A percentile compares a stretch with the other conserved stretches of the same genome.
Conservation (phyloP, 2,329 filamentous ascomycete genomes). For the Colletotrichum filicis region DNA sequence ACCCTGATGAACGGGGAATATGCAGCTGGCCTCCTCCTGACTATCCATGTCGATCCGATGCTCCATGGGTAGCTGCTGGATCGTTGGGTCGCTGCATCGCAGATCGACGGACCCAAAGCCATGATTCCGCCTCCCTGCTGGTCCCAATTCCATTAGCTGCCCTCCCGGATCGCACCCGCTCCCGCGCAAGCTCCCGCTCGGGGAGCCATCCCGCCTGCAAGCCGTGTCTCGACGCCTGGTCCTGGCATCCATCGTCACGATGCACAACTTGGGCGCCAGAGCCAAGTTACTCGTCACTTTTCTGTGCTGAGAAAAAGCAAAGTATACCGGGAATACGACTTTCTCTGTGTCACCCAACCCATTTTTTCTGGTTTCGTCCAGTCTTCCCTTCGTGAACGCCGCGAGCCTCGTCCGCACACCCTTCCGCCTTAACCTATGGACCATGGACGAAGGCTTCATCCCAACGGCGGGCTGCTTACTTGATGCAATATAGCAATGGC, state of each 20-base stretch:
- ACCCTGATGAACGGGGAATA: not conserved
- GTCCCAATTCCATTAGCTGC: not conserved
- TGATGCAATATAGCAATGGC: not conserved
- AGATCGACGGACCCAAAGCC: not conserved
- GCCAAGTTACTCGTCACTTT: not conserved
- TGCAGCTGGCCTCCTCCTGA: not conserved
- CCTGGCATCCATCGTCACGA: slow-evolving; percentile 16
- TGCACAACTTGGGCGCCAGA: not conserved
- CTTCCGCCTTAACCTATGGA: not conserved
- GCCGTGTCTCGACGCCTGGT: not conserved
- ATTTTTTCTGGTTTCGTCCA: slow-evolving; percentile 11
- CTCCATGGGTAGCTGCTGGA: not conserved
- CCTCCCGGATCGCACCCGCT: slow-evolving; percentile 21
- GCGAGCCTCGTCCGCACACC: not conserved
- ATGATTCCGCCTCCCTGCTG: not conserved
- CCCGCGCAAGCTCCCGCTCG: slow-evolving; percentile 16
- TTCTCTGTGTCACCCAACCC: slow-evolving; percentile 19
- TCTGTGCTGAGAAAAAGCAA: slow-evolving; percentile 17
- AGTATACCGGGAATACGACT: not conserved
- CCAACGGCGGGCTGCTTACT: slow-evolving; percentile 7
- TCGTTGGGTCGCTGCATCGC: slow-evolving; percentile 5
- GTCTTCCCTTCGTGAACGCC: not conserved
- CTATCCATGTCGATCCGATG: not conserved
- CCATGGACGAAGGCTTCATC: not conserved
- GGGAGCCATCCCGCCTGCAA: not conserved